A percentile compares a stretch with the other conserved stretches of the same genome.
Conservation (phyloP, 371 early-diverging fungal species). For the Mucor ambiguus region DNA sequence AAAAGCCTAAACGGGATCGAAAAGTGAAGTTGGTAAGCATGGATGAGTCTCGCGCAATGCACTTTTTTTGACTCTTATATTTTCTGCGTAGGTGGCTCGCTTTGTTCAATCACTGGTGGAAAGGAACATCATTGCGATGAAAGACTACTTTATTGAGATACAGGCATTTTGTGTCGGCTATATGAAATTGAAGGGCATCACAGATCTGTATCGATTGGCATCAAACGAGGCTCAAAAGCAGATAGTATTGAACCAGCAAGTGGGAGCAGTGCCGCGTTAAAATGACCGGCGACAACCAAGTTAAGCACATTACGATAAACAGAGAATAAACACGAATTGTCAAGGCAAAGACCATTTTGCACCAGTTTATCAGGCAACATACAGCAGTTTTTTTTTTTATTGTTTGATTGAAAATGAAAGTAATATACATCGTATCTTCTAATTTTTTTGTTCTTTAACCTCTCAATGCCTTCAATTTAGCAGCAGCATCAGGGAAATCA, state of each 20-base stretch:
- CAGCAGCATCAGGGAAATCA: conserved; percentile 51
- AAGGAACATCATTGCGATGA: conserved; percentile 53
- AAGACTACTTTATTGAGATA: conserved; percentile 67
- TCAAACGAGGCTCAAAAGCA: conserved; percentile 31
- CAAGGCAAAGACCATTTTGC: not conserved
- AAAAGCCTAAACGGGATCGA: conserved; percentile 54
- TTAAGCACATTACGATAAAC: too few relatives aligned
- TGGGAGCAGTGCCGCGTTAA: not conserved
- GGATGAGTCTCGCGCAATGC: too few relatives aligned
- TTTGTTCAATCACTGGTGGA: conserved; percentile 70
- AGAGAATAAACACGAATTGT: too few relatives aligned
- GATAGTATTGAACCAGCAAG: not conserved
- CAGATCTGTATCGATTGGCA: conserved; percentile 34
- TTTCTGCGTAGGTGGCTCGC: conserved; percentile 58
- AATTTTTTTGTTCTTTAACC: conserved; percentile 15
- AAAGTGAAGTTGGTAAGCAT: conserved; percentile 66
- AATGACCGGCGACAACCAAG: not conserved
- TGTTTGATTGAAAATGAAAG: not conserved
- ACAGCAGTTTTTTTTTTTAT: not conserved
- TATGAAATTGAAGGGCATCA: conserved; percentile 33
- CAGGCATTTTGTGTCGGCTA: conserved; percentile 45
- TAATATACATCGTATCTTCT: not conserved
- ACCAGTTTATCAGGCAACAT: not conserved
- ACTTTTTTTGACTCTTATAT: not conserved
- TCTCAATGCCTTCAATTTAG: conserved; percentile 40